Evolutionary conservation across 306 rosid genomes (phyloP), one percentile per base, ranked within the genome.

Genomic region (Adenanthera pavonina): DNA sequence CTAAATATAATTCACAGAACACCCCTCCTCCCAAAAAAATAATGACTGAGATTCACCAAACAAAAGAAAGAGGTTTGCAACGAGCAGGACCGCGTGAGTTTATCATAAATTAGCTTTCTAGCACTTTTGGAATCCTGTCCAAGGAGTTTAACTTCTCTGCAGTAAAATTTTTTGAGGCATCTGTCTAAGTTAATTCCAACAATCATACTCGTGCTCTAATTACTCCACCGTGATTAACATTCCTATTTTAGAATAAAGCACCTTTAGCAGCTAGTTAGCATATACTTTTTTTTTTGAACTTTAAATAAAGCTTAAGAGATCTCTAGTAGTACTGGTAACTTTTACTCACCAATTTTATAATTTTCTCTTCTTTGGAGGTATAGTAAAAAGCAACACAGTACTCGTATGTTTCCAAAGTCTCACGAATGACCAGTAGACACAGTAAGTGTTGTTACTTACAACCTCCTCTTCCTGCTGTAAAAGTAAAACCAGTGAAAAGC

Each of bases 231-330:
- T 25, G 17, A 69, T 69, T 76, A 61, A 35, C 13, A 10, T 47
- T 64, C 48, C 38, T n/a, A 34, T 77, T 64, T 19, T 34, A 49
- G 62, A 19, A n/a, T 7, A 64, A 64, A 64, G 72, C 13, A 8
- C 59, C 56, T 44, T 46, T 61, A 62, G 35, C 72, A 33, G 41
- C 68, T 13, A 76, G 13, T 44, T 30, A 46, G 47, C 71, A 76
- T 25, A 25, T 25, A 1, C 30, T 25, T 25, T 25, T 15, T 8
- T 30, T 76, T 38, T 19, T 12, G 25, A 60, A 33, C 10, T 40
- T 36, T 44, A 44, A 25, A 44, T 60, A 59, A 76, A 56, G 62
- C 34, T 56, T 56, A 4, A 41, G 6, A 66, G 71, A 66, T 66
- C 8, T 19, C 14, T 17, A 60, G n/a, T 67, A 9, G 72, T 67